A percentile compares a stretch with the other conserved stretches of the same genome.
Conservation (phyloP, 2,329 filamentous ascomycete species). For the Pseudogymnoascus sp. region DNA sequence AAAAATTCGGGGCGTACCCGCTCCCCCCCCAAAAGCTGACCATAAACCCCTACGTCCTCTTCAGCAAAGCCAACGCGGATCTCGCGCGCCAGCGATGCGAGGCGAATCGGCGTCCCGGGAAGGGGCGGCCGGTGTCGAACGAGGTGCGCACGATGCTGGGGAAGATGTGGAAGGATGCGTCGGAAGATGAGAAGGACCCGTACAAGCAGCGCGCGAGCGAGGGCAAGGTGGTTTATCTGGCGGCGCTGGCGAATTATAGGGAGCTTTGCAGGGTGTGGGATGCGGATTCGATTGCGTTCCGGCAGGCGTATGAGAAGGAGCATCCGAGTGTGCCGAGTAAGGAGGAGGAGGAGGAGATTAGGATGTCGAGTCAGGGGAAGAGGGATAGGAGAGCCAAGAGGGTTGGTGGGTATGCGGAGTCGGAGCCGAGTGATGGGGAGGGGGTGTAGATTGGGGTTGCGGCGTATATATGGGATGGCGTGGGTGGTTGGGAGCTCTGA, state of each 20-base stretch:
- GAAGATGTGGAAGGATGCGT: constrained; percentile 80
- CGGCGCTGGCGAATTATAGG: constrained; percentile 52
- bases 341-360: constrained; percentile 21
- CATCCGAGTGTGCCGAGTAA: constrained; percentile 40
- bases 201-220: constrained; percentile 68
- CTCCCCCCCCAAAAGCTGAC: constrained; percentile 64
- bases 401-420: constrained; percentile 24
- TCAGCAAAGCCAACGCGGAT: constrained; percentile 73
- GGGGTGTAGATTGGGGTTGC: not conserved
- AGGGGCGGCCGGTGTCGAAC: constrained; percentile 61
- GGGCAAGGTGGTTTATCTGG: constrained; percentile 59
- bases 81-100: constrained; percentile 52
- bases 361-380: constrained; percentile 22
- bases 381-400: constrained; percentile 28
- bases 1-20: constrained; percentile 66
- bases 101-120: constrained; percentile 55
- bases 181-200: constrained; percentile 62
- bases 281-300: constrained; percentile 49
- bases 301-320: constrained; percentile 44
- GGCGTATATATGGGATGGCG: not conserved
- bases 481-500: not conserved
- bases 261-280: constrained; percentile 66
- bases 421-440: not conserved
- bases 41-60: constrained; percentile 82
- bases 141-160: constrained; percentile 81